Conservation (phyloP, 106 monocot genomes). For the Hemerocallis citrina region DNA sequence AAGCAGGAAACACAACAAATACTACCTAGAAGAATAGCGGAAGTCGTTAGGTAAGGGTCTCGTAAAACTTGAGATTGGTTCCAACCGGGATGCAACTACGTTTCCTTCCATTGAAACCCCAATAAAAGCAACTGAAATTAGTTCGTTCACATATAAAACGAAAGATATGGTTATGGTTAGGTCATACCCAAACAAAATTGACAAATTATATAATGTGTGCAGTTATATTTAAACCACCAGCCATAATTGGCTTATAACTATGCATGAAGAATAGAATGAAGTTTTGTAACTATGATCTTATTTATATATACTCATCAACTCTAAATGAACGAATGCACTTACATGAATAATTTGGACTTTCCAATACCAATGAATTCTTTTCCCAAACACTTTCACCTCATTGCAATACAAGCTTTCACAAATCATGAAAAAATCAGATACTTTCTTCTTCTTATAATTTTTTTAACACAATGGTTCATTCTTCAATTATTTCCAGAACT, state of each 20-base stretch:
- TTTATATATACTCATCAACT: no score
- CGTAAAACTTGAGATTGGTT: conserved; percentile 67
- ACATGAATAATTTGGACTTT: neutral
- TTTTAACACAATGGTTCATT: neutral
- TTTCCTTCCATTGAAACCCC: conserved; percentile 81
- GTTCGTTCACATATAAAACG: no score
- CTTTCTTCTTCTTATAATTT: no score
- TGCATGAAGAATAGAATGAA: no score
- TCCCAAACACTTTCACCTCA: neutral
- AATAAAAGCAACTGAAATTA: conserved; percentile 64
- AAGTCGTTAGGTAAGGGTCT: conserved; percentile 72
- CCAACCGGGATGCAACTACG: conserved; percentile 43
- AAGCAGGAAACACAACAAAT: no score
- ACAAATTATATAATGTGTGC: no score
- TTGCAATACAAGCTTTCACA: neutral
- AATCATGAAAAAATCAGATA: neutral
- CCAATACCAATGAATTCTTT: neutral
- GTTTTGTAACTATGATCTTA: no score
- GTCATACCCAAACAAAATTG: no score
- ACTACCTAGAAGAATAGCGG: conserved; percentile 69
- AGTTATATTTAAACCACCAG: neutral
- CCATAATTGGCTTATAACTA: no score
- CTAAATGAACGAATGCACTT: no score
- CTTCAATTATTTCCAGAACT: neutral
- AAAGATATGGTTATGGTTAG: no score